A percentile compares a stretch with the other conserved stretches of the same genome.
Evolutionary conservation across 2,329 filamentous ascomycete species (phyloP).

Genomic region (Lachnellula hyalina): DNA sequence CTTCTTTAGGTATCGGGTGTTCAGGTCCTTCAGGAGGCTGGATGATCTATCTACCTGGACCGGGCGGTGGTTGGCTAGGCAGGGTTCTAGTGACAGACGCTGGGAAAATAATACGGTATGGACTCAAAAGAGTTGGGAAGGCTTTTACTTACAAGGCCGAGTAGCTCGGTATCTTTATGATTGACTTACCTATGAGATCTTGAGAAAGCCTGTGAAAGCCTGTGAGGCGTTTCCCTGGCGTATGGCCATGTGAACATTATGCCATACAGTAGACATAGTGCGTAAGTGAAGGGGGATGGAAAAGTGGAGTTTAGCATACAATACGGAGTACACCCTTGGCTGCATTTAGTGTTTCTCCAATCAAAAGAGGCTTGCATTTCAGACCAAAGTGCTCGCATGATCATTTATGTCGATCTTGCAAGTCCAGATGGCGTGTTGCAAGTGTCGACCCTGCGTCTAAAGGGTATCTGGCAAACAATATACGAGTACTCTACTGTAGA

Average conservation of each 20-base stretch:
- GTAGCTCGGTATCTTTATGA: not conserved
- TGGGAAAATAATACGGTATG: too few species aligned
- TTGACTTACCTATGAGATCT: not conserved
- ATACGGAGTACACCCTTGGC: not conserved
- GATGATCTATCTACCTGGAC: not conserved
- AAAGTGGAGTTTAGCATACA: not conserved
- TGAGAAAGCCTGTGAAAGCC: not conserved
- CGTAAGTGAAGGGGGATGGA: not conserved
- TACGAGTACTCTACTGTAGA: too few species aligned
- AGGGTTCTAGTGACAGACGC: too few species aligned
- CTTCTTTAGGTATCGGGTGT: conserved; percentile 10
- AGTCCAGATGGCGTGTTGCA: conserved; percentile 19
- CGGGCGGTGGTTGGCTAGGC: conserved; percentile 11
- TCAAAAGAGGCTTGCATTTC: conserved; percentile 2
- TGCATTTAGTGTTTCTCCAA: not conserved
- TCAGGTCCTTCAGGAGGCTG: not conserved
- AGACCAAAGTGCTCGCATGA: conserved; percentile 26
- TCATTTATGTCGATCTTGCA: conserved; percentile 24
- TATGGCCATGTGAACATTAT: conserved; percentile 9
- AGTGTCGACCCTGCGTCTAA: too few species aligned
- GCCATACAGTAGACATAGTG: not conserved
- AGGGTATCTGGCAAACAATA: too few species aligned
- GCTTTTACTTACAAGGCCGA: too few species aligned
- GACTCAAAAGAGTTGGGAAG: too few species aligned
- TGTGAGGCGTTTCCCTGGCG: not conserved